Conservation (phyloP, 306 rosid genomes). For the Begonia masoniana region DNA sequence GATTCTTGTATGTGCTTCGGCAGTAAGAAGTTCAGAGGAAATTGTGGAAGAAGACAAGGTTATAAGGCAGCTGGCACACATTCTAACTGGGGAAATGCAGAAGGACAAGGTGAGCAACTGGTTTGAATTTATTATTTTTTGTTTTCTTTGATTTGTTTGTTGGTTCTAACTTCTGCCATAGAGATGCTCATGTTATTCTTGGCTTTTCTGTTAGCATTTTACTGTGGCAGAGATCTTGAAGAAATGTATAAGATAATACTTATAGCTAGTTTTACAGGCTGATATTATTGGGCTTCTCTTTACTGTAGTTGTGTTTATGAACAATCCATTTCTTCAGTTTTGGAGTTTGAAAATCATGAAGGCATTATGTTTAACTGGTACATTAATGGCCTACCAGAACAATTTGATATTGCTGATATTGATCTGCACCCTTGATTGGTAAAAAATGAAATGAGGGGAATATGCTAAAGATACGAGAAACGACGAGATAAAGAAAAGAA, state of each 20-base stretch:
- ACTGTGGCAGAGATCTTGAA: not conserved
- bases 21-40: conserved; percentile 26
- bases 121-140: not conserved
- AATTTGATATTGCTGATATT: too few relatives aligned
- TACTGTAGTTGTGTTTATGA: too few relatives aligned
- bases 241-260: not conserved
- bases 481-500: too few relatives aligned
- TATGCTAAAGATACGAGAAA: too few relatives aligned
- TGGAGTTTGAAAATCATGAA: too few relatives aligned
- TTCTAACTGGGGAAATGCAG: conserved; percentile 33
- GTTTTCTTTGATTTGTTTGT: not conserved
- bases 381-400: too few relatives aligned
- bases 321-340: too few relatives aligned
- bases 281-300: too few relatives aligned
- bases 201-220: not conserved
- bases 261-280: not conserved
- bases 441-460: too few relatives aligned
- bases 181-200: not conserved
- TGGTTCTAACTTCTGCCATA: not conserved
- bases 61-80: conserved; percentile 45
- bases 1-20: conserved; percentile 27
- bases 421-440: too few relatives aligned
- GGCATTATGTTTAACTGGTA: too few relatives aligned
- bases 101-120: conserved; percentile 50
- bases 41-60: conserved; percentile 26